These are phyloP conservation scores for Saccharomyces jurei DNA, from an alignment of 805 yeast species.

Conservation along the genomic window DNA sequence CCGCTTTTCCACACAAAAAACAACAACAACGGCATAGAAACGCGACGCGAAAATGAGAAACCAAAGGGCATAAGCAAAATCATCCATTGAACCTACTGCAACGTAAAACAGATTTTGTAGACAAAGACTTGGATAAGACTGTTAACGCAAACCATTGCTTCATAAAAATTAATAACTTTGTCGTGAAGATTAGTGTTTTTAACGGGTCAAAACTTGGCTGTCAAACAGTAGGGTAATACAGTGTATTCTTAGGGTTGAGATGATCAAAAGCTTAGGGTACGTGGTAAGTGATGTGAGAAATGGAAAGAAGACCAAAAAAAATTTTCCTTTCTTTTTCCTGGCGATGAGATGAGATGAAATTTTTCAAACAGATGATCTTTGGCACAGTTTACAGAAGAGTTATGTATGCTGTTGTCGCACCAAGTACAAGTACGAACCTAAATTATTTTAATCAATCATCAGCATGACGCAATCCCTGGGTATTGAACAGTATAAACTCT, in stretches of 20 bases:
- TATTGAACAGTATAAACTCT: slow-evolving; percentile 30
- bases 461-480: not conserved
- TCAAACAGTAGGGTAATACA: not conserved
- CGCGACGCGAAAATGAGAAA: not conserved
- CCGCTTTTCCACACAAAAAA: not conserved
- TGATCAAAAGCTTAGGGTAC: not conserved
- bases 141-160: not conserved
- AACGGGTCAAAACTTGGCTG: not conserved
- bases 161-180: not conserved
- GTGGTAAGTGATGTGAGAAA: not conserved
- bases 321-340: not conserved
- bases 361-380: not conserved
- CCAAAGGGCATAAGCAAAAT: not conserved
- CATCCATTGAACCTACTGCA: not conserved
- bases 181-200: not conserved
- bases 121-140: not conserved
- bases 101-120: not conserved
- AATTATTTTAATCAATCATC: not conserved
- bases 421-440: not conserved
- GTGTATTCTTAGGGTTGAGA: not conserved
- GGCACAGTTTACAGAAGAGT: not conserved
- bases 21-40: not conserved
- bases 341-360: not conserved
- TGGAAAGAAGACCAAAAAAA: not conserved
- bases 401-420: not conserved